Percentiles rank a stretch among this genome's conserved stretches.
These are phyloP conservation scores for Fusarium sp. DNA, from an alignment of 2,329 filamentous ascomycete genomes.

Conservation along the genomic window DNA sequence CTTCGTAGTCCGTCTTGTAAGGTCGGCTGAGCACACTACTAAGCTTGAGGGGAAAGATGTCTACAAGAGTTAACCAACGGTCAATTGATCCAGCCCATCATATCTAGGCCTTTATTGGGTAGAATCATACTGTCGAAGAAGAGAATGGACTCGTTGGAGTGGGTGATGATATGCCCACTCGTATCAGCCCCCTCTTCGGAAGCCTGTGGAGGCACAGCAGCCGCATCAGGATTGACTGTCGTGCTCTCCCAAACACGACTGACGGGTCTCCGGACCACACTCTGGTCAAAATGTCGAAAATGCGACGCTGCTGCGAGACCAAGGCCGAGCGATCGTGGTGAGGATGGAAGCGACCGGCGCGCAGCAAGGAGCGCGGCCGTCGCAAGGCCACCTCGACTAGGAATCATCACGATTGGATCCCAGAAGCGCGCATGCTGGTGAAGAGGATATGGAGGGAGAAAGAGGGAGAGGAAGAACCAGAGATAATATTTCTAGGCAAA, in stretches of 20 bases:
- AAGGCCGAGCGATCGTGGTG: constrained; percentile 15
- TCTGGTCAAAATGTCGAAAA: constrained; percentile 18
- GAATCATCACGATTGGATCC: constrained; percentile 42
- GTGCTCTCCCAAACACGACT: constrained; percentile 43
- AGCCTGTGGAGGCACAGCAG: constrained; percentile 17
- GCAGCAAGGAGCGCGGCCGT: constrained; percentile 37
- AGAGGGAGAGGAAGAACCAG: not conserved
- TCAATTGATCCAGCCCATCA: not conserved
- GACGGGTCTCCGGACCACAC: constrained; percentile 5
- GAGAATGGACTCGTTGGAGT: constrained; percentile 78
- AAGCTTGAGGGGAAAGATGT: constrained; percentile 83
- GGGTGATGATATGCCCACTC: constrained; percentile 81
- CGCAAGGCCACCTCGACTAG: constrained; percentile 35
- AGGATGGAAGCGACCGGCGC: constrained; percentile 34
- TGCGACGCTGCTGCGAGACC: constrained; percentile 22
- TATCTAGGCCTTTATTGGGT: not conserved
- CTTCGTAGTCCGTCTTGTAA: constrained; percentile 59
- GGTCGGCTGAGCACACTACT: constrained; percentile 56
- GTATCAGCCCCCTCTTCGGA: constrained; percentile 63
- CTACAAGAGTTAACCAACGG: constrained; percentile 53
- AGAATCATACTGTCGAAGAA: constrained; percentile 81
- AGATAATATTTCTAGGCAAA: not conserved
- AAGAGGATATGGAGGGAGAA: not conserved
- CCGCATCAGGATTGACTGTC: constrained; percentile 25
- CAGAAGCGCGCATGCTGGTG: constrained; percentile 22